Conservation (phyloP, 2,329 filamentous ascomycete species). For the Venturia aucupariae region DNA sequence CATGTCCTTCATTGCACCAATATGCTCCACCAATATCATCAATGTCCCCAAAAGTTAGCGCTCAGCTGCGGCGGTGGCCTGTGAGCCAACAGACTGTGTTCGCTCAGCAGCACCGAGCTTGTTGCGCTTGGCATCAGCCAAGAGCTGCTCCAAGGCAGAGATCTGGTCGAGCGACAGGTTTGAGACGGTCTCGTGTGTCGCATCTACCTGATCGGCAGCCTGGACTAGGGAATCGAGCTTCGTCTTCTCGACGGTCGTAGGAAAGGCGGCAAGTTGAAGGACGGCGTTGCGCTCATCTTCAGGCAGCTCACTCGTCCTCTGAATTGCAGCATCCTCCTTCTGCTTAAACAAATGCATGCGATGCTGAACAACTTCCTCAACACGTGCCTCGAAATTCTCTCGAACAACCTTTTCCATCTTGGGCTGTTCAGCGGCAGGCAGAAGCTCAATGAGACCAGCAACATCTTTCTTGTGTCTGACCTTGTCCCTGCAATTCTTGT, state of each 20-base stretch:
- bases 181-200: background rate
- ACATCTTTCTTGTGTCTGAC: background rate
- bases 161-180: background rate
- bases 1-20: background rate
- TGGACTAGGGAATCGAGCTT: background rate
- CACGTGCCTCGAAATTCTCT: background rate
- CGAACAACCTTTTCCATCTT: background rate
- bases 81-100: constrained; percentile 2
- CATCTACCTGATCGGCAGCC: background rate
- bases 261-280: background rate
- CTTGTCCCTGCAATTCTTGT: background rate
- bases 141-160: background rate
- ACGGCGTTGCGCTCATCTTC: background rate
- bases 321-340: background rate
- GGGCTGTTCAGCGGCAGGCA: background rate
- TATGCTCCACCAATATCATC: background rate
- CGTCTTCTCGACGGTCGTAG: background rate
- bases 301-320: background rate
- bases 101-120: background rate
- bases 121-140: constrained; percentile 2
- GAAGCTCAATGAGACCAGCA: background rate
- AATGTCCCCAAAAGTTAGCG: background rate
- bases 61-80: constrained; percentile 1
- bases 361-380: background rate
- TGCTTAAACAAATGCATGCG: background rate